Base-by-base conservation (phyloP, 2,329 filamentous ascomycete genomes). In the Pseudocercospora vitis region DNA sequence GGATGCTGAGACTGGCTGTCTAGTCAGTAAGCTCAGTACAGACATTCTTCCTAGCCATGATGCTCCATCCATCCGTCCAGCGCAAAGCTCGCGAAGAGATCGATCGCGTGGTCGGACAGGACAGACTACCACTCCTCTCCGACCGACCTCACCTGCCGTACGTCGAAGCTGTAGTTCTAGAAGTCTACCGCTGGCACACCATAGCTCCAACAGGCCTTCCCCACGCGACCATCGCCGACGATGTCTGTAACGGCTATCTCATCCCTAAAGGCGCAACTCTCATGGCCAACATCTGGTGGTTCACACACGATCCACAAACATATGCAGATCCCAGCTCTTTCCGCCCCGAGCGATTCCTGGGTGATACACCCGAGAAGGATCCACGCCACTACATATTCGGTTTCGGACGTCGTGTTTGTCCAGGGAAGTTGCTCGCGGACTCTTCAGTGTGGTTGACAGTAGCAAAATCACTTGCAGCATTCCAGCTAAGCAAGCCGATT, bases 141-240 rank as follows among this genome's bases (percentile, higher is more conserved):
- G 70, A 73, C 55, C 64, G 62, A 44, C 47, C 44, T 1, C 49
- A 54, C 2, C 50, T 74, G 28, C 69, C 69, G 2, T 73, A 73
- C 46, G 52, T 69, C 31, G 53, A 57, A 16, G 61, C 60, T 2
- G 60, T 68, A 6, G 63, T 72, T 16, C 71, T 71, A 48, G 70
- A 73, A 54, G 61, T 61, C 4, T 59, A 71, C 50, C 60, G 72
- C 39, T 73, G 69, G 68, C 55, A 65, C 26, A 68, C 68, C 24
- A 63, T 70, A 14, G 46, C 53, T 6, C 62, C 64, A 4, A 58
- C 62, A 3, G 65, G 61, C 4, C 42, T 67, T 0, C 74, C 76
- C 0, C 75, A 78, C 48, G 71, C 73, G 42, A 74, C 73, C 0
- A 73, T 70, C 26, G 49, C 62, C 65, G 74, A 77, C 46, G 72